Conservation (phyloP, 2,329 filamentous ascomycete species). For the Colletotrichum sp. region DNA sequence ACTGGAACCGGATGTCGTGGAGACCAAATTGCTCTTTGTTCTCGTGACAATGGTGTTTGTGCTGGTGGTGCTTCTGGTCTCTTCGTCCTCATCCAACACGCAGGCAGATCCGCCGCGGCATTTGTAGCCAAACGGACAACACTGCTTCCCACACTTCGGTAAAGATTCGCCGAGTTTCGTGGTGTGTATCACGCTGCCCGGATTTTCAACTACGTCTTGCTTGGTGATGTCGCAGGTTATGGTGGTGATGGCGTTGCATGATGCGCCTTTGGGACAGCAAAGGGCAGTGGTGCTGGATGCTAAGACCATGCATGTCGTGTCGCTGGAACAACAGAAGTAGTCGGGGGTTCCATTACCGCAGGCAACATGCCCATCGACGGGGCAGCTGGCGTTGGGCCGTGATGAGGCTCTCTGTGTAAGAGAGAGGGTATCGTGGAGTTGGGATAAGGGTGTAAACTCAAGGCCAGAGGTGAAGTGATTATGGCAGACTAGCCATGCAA, state of each 20-base stretch:
- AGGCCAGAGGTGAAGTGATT: background rate
- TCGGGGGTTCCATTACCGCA: slow-evolving; percentile 50
- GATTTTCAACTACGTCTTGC: slow-evolving; percentile 64
- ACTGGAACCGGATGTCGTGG: background rate
- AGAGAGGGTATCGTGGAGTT: background rate
- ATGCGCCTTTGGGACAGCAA: slow-evolving; percentile 67
- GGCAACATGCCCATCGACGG: background rate
- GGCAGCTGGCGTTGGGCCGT: slow-evolving; percentile 10
- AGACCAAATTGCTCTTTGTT: background rate
- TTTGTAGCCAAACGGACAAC: slow-evolving; percentile 76
- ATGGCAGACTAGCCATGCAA: background rate
- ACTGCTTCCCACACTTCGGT: slow-evolving; percentile 62
- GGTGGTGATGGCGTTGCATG: slow-evolving; percentile 64
- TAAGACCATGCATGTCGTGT: slow-evolving; percentile 62
- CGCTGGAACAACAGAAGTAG: slow-evolving; percentile 69
- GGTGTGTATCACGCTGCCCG: slow-evolving; percentile 69
- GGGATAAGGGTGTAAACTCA: background rate
- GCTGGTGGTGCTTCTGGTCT: background rate
- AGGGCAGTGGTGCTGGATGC: slow-evolving; percentile 69
- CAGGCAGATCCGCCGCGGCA: slow-evolving; percentile 58
- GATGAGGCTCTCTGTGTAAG: background rate
- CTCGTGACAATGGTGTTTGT: background rate
- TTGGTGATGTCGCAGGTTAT: slow-evolving; percentile 68
- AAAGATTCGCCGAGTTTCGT: slow-evolving; percentile 64
- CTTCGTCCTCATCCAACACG: slow-evolving; percentile 54